Percentiles rank a stretch among this genome's conserved stretches.
Evolutionary conservation across 805 yeast species (phyloP).

Genomic region (Hanseniaspora opuntiae): DNA sequence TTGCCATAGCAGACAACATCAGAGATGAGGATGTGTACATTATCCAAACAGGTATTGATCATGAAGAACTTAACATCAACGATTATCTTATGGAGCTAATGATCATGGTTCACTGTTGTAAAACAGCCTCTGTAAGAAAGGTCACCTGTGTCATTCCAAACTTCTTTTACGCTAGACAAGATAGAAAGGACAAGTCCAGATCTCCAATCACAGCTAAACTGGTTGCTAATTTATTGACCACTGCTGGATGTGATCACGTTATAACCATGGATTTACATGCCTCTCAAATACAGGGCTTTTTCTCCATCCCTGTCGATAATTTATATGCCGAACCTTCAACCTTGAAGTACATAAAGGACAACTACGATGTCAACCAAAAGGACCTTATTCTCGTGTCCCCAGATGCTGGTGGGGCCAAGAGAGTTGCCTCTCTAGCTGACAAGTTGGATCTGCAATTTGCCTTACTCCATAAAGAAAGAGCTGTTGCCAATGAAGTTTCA

Average conservation of each 20-base stretch:
- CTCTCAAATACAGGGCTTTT: conserved; percentile 80
- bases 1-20: conserved; percentile 73
- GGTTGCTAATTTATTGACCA: conserved; percentile 67
- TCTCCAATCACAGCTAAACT: conserved; percentile 79
- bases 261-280: conserved; percentile 82
- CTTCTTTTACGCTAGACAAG: conserved; percentile 82
- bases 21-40: conserved; percentile 84
- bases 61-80: conserved; percentile 46
- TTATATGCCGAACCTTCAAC: conserved; percentile 75
- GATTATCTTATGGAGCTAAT: conserved; percentile 61
- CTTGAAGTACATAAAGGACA: conserved; percentile 57
- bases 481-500: conserved; percentile 69
- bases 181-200: conserved; percentile 69
- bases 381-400: conserved; percentile 72
- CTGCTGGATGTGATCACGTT: conserved; percentile 78
- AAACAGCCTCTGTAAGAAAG: conserved; percentile 69
- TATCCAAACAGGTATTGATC: conserved; percentile 59
- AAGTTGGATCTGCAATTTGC: conserved; percentile 69
- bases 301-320: conserved; percentile 71
- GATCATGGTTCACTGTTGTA: conserved; percentile 71
- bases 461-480: conserved; percentile 72
- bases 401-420: conserved; percentile 82
- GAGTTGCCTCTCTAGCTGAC: conserved; percentile 79
- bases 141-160: conserved; percentile 73
- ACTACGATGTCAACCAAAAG: conserved; percentile 32